Evolutionary conservation across 2,329 filamentous ascomycete genomes (phyloP), one percentile per base, ranked within the genome.

Genomic region (Ophiostoma himal-ulmi): DNA sequence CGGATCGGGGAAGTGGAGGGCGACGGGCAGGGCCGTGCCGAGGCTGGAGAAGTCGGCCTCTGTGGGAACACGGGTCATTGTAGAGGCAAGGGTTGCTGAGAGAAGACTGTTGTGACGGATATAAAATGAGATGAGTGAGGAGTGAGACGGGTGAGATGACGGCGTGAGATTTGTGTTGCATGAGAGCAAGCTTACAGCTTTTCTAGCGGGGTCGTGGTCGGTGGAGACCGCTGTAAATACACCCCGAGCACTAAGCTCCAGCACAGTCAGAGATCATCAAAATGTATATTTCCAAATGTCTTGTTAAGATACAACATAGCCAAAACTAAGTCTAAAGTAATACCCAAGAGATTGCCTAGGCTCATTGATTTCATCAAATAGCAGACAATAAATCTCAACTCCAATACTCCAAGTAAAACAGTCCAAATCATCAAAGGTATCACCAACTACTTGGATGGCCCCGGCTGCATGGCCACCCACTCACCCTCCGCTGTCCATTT

Each of bases 381-480:
- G 44, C 44, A 17, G 17, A 48, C 5, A 20, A 20, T 48, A 6
- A 3, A 48, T 20, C 44, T 20, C 17, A 48, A 48, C 17, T 48
- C 17, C 44, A 20, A 48, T 20, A 48, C 44, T 48, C 44, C 44
- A 48, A 48, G 44, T 39, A 39, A 48, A 17, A n/a, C 17, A 48
- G 44, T 14, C 44, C 44, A 48, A 48, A 48, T 3, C 22, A 34
- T 5, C 22, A 26, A 30, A 13, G 5, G 1, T 5, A 11, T 30
- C 10, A 62, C 20, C 41, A 10, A 52, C 22, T 36, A 69, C 68
- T 69, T 69, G 1, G 85, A 87, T 17, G 89, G 86, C 0, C 90
- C 90, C 1, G 84, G 75, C 75, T 82, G 78, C 89, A 92, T 92
- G 36, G 85, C 78, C 62, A 81, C 81, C 91, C 91, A 94, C 44